Evolutionary conservation across 495 filamentous ascomycete genomes (phyloP).

Genomic region (Neurospora sp.): DNA sequence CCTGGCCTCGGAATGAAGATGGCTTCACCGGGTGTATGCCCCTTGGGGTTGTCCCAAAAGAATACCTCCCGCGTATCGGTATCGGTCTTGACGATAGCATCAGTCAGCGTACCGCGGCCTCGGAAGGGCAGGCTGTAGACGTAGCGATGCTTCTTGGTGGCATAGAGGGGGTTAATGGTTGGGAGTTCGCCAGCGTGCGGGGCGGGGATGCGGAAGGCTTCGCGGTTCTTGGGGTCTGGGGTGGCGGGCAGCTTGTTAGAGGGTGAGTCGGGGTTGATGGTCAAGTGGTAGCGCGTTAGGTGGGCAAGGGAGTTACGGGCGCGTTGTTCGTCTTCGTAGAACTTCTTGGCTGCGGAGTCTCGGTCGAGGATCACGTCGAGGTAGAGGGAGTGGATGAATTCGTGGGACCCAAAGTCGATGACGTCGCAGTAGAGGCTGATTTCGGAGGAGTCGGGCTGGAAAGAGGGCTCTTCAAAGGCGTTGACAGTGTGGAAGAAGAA

Average conservation of each 20-base stretch:
- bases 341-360: conserved; percentile 12
- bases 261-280: conserved; percentile 1
- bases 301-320: conserved; percentile 26
- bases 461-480: conserved; percentile 45
- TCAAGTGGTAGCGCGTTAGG: conserved; percentile 39
- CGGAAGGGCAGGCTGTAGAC: conserved; percentile 50
- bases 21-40: conserved; percentile 62
- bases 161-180: conserved; percentile 51
- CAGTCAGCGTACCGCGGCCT: conserved; percentile 51
- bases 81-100: conserved; percentile 62
- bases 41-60: conserved; percentile 46
- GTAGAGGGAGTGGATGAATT: conserved; percentile 46
- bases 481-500: conserved; percentile 75
- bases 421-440: conserved; percentile 46
- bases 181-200: conserved; percentile 50
- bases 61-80: conserved; percentile 35
- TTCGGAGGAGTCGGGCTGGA: neutral
- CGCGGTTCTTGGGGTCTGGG: neutral
- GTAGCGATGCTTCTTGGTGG: conserved; percentile 49
- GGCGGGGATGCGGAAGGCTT: conserved; percentile 30
- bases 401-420: conserved; percentile 42
- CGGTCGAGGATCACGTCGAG: conserved; percentile 48
- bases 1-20: conserved; percentile 55
- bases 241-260: neutral
- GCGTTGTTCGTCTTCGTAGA: conserved; percentile 22